Conservation (phyloP, 345 rosid genomes). For the Populus euphratica region DNA sequence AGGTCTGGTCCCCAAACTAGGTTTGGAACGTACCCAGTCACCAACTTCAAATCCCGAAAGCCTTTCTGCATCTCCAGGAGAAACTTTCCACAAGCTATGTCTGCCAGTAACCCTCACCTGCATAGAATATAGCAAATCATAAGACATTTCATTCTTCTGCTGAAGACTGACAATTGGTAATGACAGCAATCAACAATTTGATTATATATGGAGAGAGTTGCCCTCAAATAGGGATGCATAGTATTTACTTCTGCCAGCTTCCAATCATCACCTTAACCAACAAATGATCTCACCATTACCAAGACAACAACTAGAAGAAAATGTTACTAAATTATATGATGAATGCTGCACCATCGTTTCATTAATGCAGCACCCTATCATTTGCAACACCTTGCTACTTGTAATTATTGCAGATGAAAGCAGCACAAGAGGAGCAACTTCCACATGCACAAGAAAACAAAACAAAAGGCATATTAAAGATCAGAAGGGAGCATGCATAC, state of each 20-base stretch:
- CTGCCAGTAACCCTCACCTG: conserved; percentile 84
- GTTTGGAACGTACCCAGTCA: conserved; percentile 96
- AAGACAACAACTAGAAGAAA: too few relatives aligned
- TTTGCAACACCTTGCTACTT: not conserved
- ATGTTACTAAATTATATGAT: too few relatives aligned
- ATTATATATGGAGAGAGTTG: too few relatives aligned
- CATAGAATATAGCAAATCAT: conserved; percentile 8
- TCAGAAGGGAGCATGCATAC: conserved; percentile 42
- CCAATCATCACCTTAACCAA: too few relatives aligned
- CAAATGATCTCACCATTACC: too few relatives aligned
- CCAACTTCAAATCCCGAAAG: conserved; percentile 97
- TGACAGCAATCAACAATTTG: too few relatives aligned
- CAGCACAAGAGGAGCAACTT: too few relatives aligned
- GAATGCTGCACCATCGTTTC: too few relatives aligned
- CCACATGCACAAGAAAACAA: not conserved
- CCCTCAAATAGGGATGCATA: too few relatives aligned
- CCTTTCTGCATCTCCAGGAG: conserved; percentile 96
- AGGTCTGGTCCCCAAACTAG: conserved; percentile 83
- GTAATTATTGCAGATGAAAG: too few relatives aligned
- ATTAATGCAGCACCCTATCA: not conserved
- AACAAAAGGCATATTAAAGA: not conserved
- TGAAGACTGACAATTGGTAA: not conserved
- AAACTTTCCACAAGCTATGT: conserved; percentile 76
- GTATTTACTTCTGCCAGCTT: too few relatives aligned
- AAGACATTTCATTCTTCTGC: too few relatives aligned